Percentiles rank a stretch among this genome's conserved stretches.
phyloP scores from a whole-genome alignment of 352 stramenopile genomes.

The Pythium dissimile region DNA sequence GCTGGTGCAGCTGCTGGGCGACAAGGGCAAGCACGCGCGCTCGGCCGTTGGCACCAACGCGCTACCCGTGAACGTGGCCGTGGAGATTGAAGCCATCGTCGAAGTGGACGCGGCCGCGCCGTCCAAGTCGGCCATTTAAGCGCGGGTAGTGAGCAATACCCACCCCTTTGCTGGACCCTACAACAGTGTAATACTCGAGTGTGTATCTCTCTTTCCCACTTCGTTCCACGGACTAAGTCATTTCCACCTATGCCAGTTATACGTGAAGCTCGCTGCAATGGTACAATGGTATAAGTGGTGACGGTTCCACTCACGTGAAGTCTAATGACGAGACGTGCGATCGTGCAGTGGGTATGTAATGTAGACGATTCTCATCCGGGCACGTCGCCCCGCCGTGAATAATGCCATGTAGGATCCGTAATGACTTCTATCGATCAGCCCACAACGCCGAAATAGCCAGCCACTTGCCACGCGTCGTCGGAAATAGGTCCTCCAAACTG shows the following conservation, averaged over 20 bases:
- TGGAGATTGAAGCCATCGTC: constrained; percentile 95
- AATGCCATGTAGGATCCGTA: no score
- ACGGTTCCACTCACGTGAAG: no score
- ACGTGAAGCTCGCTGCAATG: no score
- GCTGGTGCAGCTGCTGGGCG: constrained; percentile 70
- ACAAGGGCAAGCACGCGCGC: constrained; percentile 73
- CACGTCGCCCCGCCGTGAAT: no score
- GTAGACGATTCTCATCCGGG: no score
- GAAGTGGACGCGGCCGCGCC: constrained; percentile 65
- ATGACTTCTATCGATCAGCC: neutral
- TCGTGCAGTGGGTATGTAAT: no score
- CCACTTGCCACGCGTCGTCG: no score
- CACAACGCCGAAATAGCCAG: no score
- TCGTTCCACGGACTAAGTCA: no score
- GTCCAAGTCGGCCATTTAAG: constrained; percentile 23
- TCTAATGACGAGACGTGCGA: no score
- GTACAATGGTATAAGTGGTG: no score
- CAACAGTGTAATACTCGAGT: neutral
- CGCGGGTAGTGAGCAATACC: neutral
- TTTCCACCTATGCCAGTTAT: no score
- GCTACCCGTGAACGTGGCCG: constrained; percentile 90
- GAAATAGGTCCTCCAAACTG: neutral
- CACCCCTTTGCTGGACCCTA: neutral
- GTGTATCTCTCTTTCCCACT: neutral
- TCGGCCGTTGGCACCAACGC: constrained; percentile 93